Evolutionary conservation across 805 yeast genomes (phyloP), one percentile per base, ranked within the genome.

Genomic region (Monosporozyma siamensis): DNA sequence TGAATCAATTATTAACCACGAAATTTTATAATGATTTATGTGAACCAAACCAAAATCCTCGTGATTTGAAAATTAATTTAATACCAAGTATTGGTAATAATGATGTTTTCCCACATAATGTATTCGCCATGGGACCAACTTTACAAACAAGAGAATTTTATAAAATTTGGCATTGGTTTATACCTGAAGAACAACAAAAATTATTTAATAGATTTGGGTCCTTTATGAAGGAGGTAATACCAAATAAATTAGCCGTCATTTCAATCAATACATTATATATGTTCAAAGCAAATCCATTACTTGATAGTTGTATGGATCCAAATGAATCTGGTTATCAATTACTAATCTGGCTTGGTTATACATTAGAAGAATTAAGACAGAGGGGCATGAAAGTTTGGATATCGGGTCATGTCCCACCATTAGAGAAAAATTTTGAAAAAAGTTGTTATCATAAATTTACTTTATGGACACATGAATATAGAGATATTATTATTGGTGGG

Each of bases 121-220:
- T 86, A 58, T 82, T 84, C 60, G 75, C 90, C 0, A 77, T 87
- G 0, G 95, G 95, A 0, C 95, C 95, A 12, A 83, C 94, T n/a
- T 63, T 82, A 46, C 94, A 85, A 59, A 86, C 94, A 0, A 67
- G 92, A 54, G 89, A 83, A 59, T 63, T 84, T 60, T 80, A 68
- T 63, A 72, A 71, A 46, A 78, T 85, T 40, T 86, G 95, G 95
- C 66, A 76, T 39, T 65, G 70, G 45, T 82, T 78, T 51, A 69
- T 87, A 11, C 95, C 95, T 7, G 77, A 80, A 48, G 80, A 78
- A 41, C 95, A 86, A 59, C 69, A 79, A 56, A 86, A 82, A 55
- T 70, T 76, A 18, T 86, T 86, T 63, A 78, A 75, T 54, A 67
- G 82, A 49, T 89, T 87, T 40, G 88, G 82, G 4, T 82, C 83